Evolutionary conservation across 805 yeast genomes (phyloP).

Genomic region (Suhomyces sp.): DNA sequence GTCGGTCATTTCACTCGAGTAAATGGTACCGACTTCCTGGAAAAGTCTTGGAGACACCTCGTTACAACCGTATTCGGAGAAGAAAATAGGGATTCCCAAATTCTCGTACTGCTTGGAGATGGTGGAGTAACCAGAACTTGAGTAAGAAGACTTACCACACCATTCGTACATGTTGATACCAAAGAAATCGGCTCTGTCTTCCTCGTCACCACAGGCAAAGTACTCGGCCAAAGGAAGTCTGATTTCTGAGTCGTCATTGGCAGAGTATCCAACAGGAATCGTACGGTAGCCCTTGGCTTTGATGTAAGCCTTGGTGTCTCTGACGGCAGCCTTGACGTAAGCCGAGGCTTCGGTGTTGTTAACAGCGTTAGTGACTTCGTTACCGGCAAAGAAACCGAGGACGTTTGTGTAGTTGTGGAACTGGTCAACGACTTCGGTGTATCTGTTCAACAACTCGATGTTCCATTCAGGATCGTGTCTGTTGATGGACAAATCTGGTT

Average conservation of each 20-base stretch:
- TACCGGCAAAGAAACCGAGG: constrained; percentile 83
- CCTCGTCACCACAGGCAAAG: constrained; percentile 69
- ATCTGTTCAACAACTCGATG: constrained; percentile 59
- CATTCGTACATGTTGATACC: constrained; percentile 90
- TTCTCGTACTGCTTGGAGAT: constrained; percentile 64
- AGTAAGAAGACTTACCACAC: constrained; percentile 68
- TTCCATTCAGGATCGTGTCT: constrained; percentile 65
- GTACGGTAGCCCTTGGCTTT: constrained; percentile 54
- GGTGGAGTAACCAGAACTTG: constrained; percentile 59
- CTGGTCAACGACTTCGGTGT: constrained; percentile 64
- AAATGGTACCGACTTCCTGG: constrained; percentile 66
- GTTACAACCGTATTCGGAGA: constrained; percentile 84
- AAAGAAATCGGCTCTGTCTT: constrained; percentile 70
- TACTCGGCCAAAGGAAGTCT: constrained; percentile 70
- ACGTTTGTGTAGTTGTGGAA: constrained; percentile 69
- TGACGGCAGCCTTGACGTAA: constrained; percentile 77
- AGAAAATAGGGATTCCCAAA: constrained; percentile 69
- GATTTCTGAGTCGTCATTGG: constrained; percentile 69
- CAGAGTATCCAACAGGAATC: constrained; percentile 80
- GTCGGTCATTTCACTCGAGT: constrained; percentile 67
- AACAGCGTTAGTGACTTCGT: constrained; percentile 70
- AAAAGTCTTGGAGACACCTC: constrained; percentile 65
- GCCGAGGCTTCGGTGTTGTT: constrained; percentile 74
- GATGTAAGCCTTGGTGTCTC: constrained; percentile 74
- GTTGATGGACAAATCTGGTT: constrained; percentile 61